These are phyloP conservation scores for Aethionema arabicum DNA, from an alignment of 345 rosid species.

Conservation along the genomic window DNA sequence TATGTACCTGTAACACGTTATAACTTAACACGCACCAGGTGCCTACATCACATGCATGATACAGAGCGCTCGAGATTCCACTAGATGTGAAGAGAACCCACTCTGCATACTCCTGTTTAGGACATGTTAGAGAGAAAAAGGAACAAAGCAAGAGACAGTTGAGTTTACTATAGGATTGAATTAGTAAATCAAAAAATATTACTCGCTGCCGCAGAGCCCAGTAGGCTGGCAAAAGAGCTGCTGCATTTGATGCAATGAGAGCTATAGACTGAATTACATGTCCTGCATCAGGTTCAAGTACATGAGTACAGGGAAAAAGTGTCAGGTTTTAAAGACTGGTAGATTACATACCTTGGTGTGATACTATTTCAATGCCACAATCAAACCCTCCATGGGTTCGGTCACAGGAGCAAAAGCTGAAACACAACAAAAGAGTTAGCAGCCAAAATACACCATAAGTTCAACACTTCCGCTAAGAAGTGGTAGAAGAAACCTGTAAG, in stretches of 20 bases:
- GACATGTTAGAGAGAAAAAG: conserved; percentile 18
- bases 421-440: conserved; percentile 36
- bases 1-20: conserved; percentile 75
- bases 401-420: conserved; percentile 89
- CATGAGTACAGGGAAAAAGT: conserved; percentile 28
- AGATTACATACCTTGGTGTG: conserved; percentile 56
- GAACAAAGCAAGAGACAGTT: neutral
- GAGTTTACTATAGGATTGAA: neutral
- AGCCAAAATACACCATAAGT: conserved; percentile 13
- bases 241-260: conserved; percentile 85
- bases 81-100: conserved; percentile 92
- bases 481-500: conserved; percentile 58
- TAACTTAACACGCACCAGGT: conserved; percentile 82
- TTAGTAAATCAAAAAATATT: conserved; percentile 26
- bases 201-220: conserved; percentile 90
- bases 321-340: conserved; percentile 5
- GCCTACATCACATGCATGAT: conserved; percentile 97
- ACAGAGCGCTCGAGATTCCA: conserved; percentile 88
- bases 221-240: conserved; percentile 84
- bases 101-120: conserved; percentile 81
- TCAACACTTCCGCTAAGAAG: neutral
- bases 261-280: conserved; percentile 75
- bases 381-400: conserved; percentile 95
- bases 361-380: conserved; percentile 78
- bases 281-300: conserved; percentile 50